Base-by-base conservation (phyloP, 2,329 filamentous ascomycete genomes). In the Alternaria triticimaculans region DNA sequence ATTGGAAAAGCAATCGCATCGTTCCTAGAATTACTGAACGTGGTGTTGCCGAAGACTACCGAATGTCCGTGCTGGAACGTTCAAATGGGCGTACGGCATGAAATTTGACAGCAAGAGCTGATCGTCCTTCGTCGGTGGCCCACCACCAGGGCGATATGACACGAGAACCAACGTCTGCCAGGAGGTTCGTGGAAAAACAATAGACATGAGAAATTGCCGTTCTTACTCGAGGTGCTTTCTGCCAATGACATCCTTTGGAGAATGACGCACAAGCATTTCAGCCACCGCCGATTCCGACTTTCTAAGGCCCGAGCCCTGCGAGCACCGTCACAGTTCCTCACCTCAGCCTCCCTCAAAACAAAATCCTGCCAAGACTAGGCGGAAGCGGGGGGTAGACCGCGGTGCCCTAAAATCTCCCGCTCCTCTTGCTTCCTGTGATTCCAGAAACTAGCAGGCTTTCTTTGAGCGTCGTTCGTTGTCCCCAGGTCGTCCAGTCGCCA, bases 201-300 rank as follows among this genome's bases (percentile, higher is more conserved):
- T 72, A 70, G 69, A 69, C 57, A 62, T 61, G 59, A 67, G 64
- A 70, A 66, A 73, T 76, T 73, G 72, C 60, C 54, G 65, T 69
- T 68, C 67, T 71, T 65, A 72, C 71, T 66, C 71, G 50, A 58
- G 62, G 60, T 56, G 54, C 44, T 58, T 63, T 66, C 73, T 74
- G 63, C 73, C 76, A 78, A 78, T 78, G 68, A 72, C 65, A 68
- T 66, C 63, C 65, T 62, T 67, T 70, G 66, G 70, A 70, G 68
- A 69, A 76, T 74, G 71, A 74, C 76, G 77, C 76, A 79, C 77
- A 77, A 76, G 75, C 77, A 74, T 72, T 74, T 78, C 76, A 78
- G 76, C 76, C 76, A 78, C 76, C 73, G 71, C 75, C 73, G 74
- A 73, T 75, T 79, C 72, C 74, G 76, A 79, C 69, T 71, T 58